Evolutionary conservation across 208 protist species (phyloP).

Genomic region (Leishmania arabica): DNA sequence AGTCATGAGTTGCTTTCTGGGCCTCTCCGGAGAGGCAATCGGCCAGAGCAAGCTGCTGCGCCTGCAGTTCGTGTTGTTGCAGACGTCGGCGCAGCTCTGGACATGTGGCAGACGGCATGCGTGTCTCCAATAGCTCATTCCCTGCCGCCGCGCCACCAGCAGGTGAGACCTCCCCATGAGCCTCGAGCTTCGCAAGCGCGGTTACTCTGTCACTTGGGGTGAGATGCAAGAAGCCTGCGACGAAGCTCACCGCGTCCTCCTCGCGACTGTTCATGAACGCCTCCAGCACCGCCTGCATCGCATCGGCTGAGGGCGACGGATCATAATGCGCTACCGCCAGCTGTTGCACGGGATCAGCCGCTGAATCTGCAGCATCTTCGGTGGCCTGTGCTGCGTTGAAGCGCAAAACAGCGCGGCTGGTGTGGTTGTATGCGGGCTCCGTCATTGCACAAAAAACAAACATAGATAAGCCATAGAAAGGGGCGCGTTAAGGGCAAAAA

Average conservation of each 20-base stretch:
- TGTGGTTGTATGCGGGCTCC: background rate
- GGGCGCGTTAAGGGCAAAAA: constrained; percentile 8
- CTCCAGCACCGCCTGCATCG: constrained; percentile 14
- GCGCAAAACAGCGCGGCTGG: background rate
- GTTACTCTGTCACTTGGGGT: constrained; percentile 16
- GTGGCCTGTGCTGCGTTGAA: background rate
- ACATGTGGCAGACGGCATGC: background rate
- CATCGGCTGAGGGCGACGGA: background rate
- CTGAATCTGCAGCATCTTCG: background rate
- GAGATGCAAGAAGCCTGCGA: constrained; percentile 25
- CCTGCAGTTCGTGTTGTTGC: constrained; percentile 1
- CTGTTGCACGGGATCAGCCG: background rate
- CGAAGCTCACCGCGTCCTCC: constrained; percentile 27
- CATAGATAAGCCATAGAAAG: background rate
- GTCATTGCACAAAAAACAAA: background rate
- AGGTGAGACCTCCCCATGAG: background rate
- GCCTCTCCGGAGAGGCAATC: background rate
- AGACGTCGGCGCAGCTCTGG: constrained; percentile 17
- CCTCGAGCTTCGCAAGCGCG: constrained; percentile 18
- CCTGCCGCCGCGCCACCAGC: background rate
- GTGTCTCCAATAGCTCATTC: background rate
- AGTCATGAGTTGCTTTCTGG: too few species aligned
- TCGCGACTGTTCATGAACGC: constrained; percentile 32
- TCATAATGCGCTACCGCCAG: background rate
- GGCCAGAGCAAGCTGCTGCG: background rate